Evolutionary conservation across 306 rosid species (phyloP).

Genomic region (Echinosophora koreensis): DNA sequence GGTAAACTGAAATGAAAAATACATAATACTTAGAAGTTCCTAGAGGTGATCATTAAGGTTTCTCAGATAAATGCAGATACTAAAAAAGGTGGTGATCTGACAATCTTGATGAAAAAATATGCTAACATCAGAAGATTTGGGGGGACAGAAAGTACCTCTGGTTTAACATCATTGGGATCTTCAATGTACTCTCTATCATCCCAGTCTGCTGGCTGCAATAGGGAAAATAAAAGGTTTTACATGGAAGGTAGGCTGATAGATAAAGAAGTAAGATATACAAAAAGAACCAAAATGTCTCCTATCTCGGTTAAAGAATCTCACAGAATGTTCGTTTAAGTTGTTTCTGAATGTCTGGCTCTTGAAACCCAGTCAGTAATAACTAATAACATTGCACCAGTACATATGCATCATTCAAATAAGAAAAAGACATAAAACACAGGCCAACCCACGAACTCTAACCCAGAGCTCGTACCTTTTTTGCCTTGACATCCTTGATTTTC

Average conservation of each 20-base stretch:
- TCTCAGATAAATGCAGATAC: constrained; percentile 13
- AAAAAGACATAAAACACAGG: not conserved
- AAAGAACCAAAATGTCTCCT: constrained; percentile 28
- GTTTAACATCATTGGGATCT: constrained; percentile 77
- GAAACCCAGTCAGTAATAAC: constrained; percentile 15
- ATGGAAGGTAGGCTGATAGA: constrained; percentile 19
- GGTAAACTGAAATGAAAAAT: constrained; percentile 23
- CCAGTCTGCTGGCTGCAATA: constrained; percentile 89
- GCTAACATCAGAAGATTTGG: constrained; percentile 17
- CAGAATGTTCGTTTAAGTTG: not conserved
- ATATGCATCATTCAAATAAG: constrained; percentile 18
- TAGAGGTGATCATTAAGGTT: not conserved
- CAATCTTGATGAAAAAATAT: constrained; percentile 31
- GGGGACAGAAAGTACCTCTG: constrained; percentile 62
- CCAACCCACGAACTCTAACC: not conserved
- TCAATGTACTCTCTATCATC: constrained; percentile 93
- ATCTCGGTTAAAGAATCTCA: constrained; percentile 39
- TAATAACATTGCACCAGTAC: constrained; percentile 10
- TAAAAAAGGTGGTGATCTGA: constrained; percentile 2
- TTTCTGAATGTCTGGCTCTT: not conserved
- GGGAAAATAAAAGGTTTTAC: constrained; percentile 24
- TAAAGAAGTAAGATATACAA: constrained; percentile 16
- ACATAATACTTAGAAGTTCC: constrained; percentile 27
- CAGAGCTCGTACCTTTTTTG: constrained; percentile 59
- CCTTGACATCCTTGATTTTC: constrained; percentile 82